A percentile compares a stretch with the other conserved stretches of the same genome.
phyloP scores from a whole-genome alignment of 768 basidiomycete genomes.

The Amanita exitialis region DNA sequence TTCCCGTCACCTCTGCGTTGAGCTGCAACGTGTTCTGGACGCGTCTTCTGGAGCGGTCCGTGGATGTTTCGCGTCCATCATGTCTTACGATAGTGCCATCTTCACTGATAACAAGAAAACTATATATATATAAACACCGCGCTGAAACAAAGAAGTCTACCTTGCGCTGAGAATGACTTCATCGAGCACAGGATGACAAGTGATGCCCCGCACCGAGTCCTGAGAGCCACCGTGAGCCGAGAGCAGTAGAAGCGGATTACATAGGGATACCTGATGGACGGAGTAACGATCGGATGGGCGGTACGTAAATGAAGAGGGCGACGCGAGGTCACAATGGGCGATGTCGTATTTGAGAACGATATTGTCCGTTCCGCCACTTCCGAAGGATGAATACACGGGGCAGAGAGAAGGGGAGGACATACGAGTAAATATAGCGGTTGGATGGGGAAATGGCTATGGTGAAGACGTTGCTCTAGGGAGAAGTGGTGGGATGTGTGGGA shows the following conservation, averaged over 20 bases:
- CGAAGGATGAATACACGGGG: not conserved
- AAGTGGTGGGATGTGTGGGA: not conserved
- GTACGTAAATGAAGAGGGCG: conserved; percentile 11
- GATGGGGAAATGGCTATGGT: conserved; percentile 60
- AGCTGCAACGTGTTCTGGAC: conserved; percentile 46
- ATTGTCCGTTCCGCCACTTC: conserved; percentile 47
- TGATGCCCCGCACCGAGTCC: conserved; percentile 57
- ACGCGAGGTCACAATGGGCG: conserved; percentile 21
- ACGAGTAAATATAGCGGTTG: conserved; percentile 59
- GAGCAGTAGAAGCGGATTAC: not conserved
- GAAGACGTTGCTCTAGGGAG: conserved; percentile 55
- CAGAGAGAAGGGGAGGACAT: conserved; percentile 17
- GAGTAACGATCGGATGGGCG: conserved; percentile 12
- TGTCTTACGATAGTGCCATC: conserved; percentile 59
- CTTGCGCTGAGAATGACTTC: conserved; percentile 63
- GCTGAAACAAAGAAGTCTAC: conserved; percentile 21
- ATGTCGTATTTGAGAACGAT: conserved; percentile 45
- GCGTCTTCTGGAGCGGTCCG: conserved; percentile 13
- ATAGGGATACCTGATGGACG: conserved; percentile 13
- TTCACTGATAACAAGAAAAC: conserved; percentile 33
- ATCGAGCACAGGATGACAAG: conserved; percentile 59
- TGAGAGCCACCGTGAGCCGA: conserved; percentile 16
- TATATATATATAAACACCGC: not conserved
- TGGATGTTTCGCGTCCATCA: conserved; percentile 35
- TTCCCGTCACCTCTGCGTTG: conserved; percentile 46